phyloP scores from a whole-genome alignment of 345 rosid genomes.

The Atalantia buxifolia region DNA sequence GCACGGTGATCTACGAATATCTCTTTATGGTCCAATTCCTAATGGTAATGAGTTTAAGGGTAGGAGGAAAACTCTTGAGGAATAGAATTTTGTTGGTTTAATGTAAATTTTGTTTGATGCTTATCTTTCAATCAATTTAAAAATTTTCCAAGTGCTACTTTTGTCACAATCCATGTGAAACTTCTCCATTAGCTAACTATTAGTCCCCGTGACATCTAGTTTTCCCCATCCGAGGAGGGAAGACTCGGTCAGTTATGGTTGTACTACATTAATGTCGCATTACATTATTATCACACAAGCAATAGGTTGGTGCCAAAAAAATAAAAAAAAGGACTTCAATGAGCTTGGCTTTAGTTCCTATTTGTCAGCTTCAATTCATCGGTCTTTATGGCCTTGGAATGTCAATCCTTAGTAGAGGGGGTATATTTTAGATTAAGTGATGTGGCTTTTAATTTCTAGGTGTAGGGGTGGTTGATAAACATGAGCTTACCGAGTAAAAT shows the following conservation, averaged over 20 bases:
- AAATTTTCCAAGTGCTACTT: neutral
- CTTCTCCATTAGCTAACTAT: neutral
- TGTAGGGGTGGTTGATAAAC: neutral
- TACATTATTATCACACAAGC: neutral
- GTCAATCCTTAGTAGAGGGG: neutral
- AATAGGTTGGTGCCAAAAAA: neutral
- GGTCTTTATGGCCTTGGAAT: neutral
- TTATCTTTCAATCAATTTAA: neutral
- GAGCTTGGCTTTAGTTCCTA: neutral
- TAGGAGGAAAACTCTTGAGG: conserved; percentile 21
- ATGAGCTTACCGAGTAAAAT: too few species aligned
- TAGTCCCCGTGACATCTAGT: neutral
- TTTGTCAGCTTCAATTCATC: neutral
- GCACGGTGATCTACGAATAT: conserved; percentile 51
- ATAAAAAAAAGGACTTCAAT: neutral
- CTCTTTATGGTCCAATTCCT: conserved; percentile 65
- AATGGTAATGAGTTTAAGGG: conserved; percentile 26
- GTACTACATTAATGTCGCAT: neutral
- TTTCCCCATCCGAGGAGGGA: neutral
- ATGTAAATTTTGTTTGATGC: neutral
- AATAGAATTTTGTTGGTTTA: conserved; percentile 1
- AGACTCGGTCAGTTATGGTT: neutral
- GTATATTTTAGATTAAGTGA: neutral
- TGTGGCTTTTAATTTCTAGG: neutral
- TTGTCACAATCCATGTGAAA: neutral